Conservation (phyloP, 2,329 filamentous ascomycete genomes). For the Albophoma yamanashiensis region DNA sequence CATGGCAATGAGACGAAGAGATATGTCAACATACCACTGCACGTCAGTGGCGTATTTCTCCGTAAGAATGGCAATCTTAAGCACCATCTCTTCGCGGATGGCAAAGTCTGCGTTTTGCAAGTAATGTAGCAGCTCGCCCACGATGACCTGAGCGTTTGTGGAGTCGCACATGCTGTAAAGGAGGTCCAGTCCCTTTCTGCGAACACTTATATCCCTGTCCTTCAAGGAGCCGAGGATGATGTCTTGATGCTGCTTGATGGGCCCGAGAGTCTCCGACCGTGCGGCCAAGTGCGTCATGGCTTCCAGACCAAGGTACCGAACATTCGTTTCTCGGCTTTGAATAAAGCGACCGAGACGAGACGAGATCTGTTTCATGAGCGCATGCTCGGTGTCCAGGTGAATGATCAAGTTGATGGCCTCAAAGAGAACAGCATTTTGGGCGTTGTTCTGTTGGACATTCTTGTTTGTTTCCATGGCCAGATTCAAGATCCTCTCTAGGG, state of each 20-base stretch:
- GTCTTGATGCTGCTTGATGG: constrained; percentile 95
- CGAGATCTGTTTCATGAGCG: constrained; percentile 93
- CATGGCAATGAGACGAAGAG: constrained; percentile 85
- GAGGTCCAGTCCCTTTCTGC: constrained; percentile 87
- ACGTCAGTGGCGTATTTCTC: constrained; percentile 98
- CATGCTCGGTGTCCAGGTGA: constrained; percentile 89
- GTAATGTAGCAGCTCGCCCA: constrained; percentile 87
- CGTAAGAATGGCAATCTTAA: constrained; percentile 96
- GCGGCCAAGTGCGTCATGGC: constrained; percentile 98
- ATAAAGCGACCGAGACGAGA: constrained; percentile 88
- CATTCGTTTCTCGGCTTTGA: constrained; percentile 92
- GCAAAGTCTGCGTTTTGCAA: constrained; percentile 95
- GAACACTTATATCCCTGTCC: constrained; percentile 93
- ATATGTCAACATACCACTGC: constrained; percentile 99
- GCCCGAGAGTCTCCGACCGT: constrained; percentile 83
- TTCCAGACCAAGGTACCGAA: constrained; percentile 88
- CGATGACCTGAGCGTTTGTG: constrained; percentile 86
- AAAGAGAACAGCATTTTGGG: constrained; percentile 94
- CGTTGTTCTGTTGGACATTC: constrained; percentile 98
- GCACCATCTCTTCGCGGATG: constrained; percentile 96
- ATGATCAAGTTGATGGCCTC: constrained; percentile 98
- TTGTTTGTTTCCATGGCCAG: constrained; percentile 88
- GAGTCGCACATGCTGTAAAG: constrained; percentile 99
- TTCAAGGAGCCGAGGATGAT: constrained; percentile 91
- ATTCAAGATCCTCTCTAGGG: constrained; percentile 83